Base-by-base conservation (phyloP, 208 protist species). In the Naegleria fowleri region DNA sequence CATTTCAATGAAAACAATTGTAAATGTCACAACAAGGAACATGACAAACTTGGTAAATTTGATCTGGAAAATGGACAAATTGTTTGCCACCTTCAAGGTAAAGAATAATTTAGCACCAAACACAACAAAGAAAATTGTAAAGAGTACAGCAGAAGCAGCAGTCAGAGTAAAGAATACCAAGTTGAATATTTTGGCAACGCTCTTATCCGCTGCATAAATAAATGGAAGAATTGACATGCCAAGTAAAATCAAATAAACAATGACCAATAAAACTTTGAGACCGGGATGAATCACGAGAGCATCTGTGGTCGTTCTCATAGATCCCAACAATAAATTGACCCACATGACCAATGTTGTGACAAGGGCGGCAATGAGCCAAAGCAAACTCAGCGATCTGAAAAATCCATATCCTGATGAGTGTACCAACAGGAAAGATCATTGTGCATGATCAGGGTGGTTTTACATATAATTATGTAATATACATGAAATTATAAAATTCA, bases 31-130 rank as follows among this genome's bases (percentile, higher is more conserved):
- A 25, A 29, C 36, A 11, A 79, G n/a, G 16, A 79, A 29, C 16
- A 79, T 79, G 16, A 79, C 67, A 79, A 79, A 79, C 29, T 79
- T 79, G 16, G 67, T 79, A 79, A 79, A 79, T 79, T 79, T 79
- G 29, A 79, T 79, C n/a, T 79, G 67, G 67, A 79, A 79, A 36
- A 79, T 36, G 7, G 67, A 79, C n/a, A 79, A 79, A 79, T 79
- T 79, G n/a, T 79, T 79, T 36, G 67, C 67, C 7, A 36, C n/a
- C 29, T 36, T 79, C 0, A 79, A 33, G 19, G 19, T 79, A 36
- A 79, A 79, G n/a, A 36, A 79, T 33, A 79, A 33, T 79, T 79
- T 79, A 5, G 67, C 29, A 36, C 67, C 67, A 79, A 79, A 79
- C 16, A 79, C 7, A 33, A 79, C n/a, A 33, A 79, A 79, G 29